These are phyloP conservation scores for Catenaria anguillulae DNA, from an alignment of 371 early-diverging fungal species.

Conservation along the genomic window DNA sequence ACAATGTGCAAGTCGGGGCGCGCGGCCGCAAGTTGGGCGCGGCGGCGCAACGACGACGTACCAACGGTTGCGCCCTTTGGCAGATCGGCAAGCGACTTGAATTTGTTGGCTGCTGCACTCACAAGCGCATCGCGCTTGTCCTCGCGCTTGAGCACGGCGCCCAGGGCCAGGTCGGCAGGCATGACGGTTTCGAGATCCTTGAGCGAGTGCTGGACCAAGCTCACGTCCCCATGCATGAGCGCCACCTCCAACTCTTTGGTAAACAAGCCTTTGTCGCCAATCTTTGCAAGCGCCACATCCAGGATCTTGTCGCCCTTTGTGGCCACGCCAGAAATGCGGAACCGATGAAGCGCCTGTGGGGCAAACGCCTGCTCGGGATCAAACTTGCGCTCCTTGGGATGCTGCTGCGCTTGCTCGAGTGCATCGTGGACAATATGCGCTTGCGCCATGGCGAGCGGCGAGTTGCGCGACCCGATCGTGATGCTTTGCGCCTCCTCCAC, in stretches of 20 bases:
- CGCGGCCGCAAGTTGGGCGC: constrained; percentile 65
- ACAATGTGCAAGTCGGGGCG: constrained; percentile 63
- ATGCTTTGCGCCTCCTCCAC: constrained; percentile 27
- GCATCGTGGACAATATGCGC: constrained; percentile 49
- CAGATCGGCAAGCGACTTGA: constrained; percentile 42
- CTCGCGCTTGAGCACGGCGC: constrained; percentile 69
- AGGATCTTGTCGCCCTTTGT: constrained; percentile 62
- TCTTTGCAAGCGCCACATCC: constrained; percentile 70
- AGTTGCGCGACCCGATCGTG: constrained; percentile 68
- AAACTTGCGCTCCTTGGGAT: constrained; percentile 36
- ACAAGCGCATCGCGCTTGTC: constrained; percentile 84
- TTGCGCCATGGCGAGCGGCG: constrained; percentile 81
- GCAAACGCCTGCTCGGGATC: constrained; percentile 54
- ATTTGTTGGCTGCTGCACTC: constrained; percentile 21
- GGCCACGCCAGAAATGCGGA: background rate
- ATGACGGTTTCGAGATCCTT: constrained; percentile 89
- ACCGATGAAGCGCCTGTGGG: constrained; percentile 8
- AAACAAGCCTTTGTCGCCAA: constrained; percentile 83
- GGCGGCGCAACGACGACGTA: constrained; percentile 77
- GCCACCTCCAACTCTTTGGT: constrained; percentile 87
- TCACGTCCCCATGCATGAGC: constrained; percentile 49
- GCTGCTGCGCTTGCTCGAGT: constrained; percentile 30
- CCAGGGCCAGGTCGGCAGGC: constrained; percentile 66
- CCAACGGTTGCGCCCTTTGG: constrained; percentile 72
- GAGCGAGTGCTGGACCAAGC: constrained; percentile 82